Evolutionary conservation across 2,329 filamentous ascomycete species (phyloP).

Genomic region (Colletotrichum euphorbiae): DNA sequence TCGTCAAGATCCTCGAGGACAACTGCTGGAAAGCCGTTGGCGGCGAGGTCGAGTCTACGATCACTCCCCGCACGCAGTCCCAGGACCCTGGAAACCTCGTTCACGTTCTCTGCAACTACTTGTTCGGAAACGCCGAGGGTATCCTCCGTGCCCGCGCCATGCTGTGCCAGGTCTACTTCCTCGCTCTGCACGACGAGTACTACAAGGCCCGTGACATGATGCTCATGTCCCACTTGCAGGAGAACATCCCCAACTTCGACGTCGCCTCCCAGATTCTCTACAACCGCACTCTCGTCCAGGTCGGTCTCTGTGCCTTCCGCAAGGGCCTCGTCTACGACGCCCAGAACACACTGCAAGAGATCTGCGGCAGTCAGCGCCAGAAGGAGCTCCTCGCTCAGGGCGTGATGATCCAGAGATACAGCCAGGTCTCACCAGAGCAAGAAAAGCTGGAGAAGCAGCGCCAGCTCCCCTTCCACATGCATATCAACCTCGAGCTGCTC

Average conservation of each 20-base stretch:
- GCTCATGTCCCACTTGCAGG: slow-evolving; percentile 99
- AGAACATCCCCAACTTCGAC: slow-evolving; percentile 96
- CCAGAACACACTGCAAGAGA: slow-evolving; percentile 97
- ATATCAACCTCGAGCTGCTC: slow-evolving; percentile 98
- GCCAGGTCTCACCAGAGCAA: slow-evolving; percentile 95
- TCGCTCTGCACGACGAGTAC: slow-evolving; percentile 97
- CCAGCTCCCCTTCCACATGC: slow-evolving; percentile 99
- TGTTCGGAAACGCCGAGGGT: slow-evolving; percentile 93
- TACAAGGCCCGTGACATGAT: slow-evolving; percentile 99
- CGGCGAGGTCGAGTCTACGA: slow-evolving; percentile 75
- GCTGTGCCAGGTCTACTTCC: slow-evolving; percentile 98
- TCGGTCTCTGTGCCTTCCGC: slow-evolving; percentile 97
- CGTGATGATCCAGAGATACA: slow-evolving; percentile 97
- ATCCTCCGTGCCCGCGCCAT: slow-evolving; percentile 97
- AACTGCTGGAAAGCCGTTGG: slow-evolving; percentile 90
- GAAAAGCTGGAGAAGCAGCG: slow-evolving; percentile 97
- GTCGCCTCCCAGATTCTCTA: slow-evolving; percentile 98
- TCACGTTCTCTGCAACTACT: slow-evolving; percentile 90
- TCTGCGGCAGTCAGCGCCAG: slow-evolving; percentile 95
- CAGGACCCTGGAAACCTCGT: slow-evolving; percentile 81
- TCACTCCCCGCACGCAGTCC: slow-evolving; percentile 78
- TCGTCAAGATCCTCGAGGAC: slow-evolving; percentile 93
- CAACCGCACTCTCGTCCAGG: slow-evolving; percentile 97
- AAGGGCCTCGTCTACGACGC: slow-evolving; percentile 97
- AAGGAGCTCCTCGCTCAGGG: slow-evolving; percentile 98